phyloP scores from a whole-genome alignment of 805 yeast species.

The Torulaspora indica region DNA sequence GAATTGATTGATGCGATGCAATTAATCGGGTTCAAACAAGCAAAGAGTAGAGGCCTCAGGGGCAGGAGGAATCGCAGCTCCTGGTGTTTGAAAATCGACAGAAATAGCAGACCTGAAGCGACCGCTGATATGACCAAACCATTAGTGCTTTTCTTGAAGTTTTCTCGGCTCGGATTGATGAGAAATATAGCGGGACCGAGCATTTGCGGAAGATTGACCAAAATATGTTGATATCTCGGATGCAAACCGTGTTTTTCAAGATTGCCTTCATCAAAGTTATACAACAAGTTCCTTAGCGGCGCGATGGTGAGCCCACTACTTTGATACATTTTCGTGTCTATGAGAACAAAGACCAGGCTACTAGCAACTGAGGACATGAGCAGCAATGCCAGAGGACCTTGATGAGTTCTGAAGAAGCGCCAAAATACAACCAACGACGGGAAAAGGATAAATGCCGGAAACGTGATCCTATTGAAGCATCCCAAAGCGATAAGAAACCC shows the following conservation, averaged over 20 bases:
- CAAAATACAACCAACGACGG: constrained; percentile 50
- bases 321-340: constrained; percentile 52
- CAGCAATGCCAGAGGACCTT: constrained; percentile 33
- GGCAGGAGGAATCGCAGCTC: constrained; percentile 88
- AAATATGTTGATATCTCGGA: constrained; percentile 64
- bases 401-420: constrained; percentile 40
- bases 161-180: constrained; percentile 23
- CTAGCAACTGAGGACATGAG: constrained; percentile 37
- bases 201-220: constrained; percentile 73
- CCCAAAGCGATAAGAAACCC: constrained; percentile 62
- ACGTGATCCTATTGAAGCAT: constrained; percentile 78
- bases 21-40: constrained; percentile 44
- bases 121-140: constrained; percentile 54
- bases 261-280: constrained; percentile 59
- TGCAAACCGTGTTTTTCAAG: constrained; percentile 80
- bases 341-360: constrained; percentile 38
- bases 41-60: constrained; percentile 61
- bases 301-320: constrained; percentile 43
- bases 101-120: constrained; percentile 52
- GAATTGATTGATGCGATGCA: constrained; percentile 22
- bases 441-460: constrained; percentile 63
- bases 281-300: constrained; percentile 70
- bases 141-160: constrained; percentile 5
- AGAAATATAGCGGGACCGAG: constrained; percentile 71
- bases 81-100: constrained; percentile 84